These are phyloP conservation scores for Magnusiomyces tetraspermus DNA, from an alignment of 1,139 yeast species.

Conservation along the genomic window DNA sequence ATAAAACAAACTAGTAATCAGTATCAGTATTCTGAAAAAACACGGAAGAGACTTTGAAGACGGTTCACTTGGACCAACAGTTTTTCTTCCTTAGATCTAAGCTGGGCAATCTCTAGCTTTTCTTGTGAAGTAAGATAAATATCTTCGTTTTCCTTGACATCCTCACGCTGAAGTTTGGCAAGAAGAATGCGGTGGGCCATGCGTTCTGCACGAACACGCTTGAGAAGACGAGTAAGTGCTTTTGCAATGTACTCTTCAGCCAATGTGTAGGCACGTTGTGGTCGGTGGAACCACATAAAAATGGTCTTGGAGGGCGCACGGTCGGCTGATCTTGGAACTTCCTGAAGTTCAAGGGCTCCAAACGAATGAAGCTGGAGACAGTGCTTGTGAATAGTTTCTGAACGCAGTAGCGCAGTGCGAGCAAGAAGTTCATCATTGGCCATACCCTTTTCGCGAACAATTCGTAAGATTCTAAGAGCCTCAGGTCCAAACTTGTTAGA, in stretches of 20 bases:
- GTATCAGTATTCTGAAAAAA: constrained; percentile 34
- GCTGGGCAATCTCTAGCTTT: constrained; percentile 53
- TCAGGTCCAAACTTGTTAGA: constrained; percentile 39
- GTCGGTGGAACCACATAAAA: constrained; percentile 67
- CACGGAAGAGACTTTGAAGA: constrained; percentile 31
- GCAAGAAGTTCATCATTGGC: constrained; percentile 82
- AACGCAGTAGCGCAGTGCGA: constrained; percentile 64
- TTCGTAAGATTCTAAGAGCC: constrained; percentile 56
- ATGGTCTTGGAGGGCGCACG: constrained; percentile 86
- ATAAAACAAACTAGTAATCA: neutral
- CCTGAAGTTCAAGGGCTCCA: constrained; percentile 51
- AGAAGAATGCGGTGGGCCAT: constrained; percentile 56
- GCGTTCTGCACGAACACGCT: constrained; percentile 48
- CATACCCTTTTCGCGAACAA: constrained; percentile 55
- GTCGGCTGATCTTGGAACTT: constrained; percentile 85
- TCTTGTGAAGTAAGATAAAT: constrained; percentile 69
- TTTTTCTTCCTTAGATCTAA: constrained; percentile 32
- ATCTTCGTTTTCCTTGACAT: constrained; percentile 74
- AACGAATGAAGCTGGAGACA: constrained; percentile 31
- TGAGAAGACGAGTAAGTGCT: constrained; percentile 58
- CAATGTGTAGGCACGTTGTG: constrained; percentile 41
- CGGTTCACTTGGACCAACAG: constrained; percentile 29
- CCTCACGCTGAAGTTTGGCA: constrained; percentile 78
- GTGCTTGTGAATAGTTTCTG: constrained; percentile 56
- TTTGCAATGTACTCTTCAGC: constrained; percentile 49